Evolutionary conservation across 352 stramenopile species (phyloP).

Genomic region (Globisporangium recalcitrans): DNA sequence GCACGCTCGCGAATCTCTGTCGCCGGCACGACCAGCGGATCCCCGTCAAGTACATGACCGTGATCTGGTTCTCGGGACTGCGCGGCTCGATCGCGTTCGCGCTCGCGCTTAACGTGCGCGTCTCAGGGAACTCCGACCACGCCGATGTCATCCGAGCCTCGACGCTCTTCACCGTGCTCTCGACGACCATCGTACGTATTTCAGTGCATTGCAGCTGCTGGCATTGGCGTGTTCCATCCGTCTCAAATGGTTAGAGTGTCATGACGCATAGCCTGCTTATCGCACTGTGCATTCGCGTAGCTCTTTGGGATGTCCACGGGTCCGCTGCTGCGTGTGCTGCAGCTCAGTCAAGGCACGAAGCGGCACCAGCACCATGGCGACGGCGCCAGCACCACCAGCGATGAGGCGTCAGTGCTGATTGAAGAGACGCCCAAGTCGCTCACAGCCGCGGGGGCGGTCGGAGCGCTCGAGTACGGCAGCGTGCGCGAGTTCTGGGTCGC

Average conservation of each 20-base stretch:
- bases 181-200: slow-evolving; percentile 40
- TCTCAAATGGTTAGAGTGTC: too few species aligned
- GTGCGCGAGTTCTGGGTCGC: slow-evolving; percentile 47
- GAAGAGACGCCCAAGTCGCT: neutral
- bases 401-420: neutral
- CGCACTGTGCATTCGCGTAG: neutral
- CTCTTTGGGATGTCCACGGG: slow-evolving; percentile 43
- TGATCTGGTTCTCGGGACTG: slow-evolving; percentile 91
- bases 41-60: slow-evolving; percentile 67
- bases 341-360: slow-evolving; percentile 9
- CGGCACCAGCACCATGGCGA: neutral
- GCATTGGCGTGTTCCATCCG: neutral
- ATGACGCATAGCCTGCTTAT: neutral
- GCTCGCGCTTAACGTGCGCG: slow-evolving; percentile 65
- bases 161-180: slow-evolving; percentile 60
- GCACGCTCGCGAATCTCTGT: slow-evolving; percentile 41
- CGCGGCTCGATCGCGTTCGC: slow-evolving; percentile 92
- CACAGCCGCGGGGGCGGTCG: neutral
- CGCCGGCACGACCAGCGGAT: slow-evolving; percentile 35
- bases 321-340: slow-evolving; percentile 31
- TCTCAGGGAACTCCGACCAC: slow-evolving; percentile 27
- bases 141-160: slow-evolving; percentile 58
- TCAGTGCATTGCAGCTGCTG: neutral
- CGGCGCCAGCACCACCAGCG: slow-evolving; percentile 9
- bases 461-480: slow-evolving; percentile 16